Evolutionary conservation across 2,329 filamentous ascomycete species (phyloP).

Genomic region (Curvularia eragrostidis): DNA sequence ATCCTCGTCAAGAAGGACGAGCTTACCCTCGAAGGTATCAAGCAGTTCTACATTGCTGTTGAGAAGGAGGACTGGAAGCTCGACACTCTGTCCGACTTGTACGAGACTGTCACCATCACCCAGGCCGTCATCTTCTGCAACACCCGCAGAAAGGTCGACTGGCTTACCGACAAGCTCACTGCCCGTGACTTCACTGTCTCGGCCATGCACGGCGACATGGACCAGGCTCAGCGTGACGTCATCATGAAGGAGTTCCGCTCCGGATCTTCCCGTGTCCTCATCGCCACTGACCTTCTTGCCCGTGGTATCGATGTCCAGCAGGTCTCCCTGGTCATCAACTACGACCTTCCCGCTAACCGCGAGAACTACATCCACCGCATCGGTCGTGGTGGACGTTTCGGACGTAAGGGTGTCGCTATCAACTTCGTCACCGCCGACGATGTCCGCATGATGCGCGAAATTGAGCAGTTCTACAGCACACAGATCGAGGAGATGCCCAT

Average conservation of each 20-base stretch:
- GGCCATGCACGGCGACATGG: slow-evolving; percentile 99
- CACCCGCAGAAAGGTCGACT: slow-evolving; percentile 99
- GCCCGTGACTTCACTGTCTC: slow-evolving; percentile 99
- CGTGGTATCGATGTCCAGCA: slow-evolving; percentile 99
- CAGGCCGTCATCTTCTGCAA: slow-evolving; percentile 99
- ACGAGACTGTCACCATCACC: slow-evolving; percentile 99
- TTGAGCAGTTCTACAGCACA: slow-evolving; percentile 99
- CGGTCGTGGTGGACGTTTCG: slow-evolving; percentile 99
- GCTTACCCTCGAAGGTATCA: slow-evolving; percentile 99
- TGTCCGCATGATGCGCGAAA: slow-evolving; percentile 99
- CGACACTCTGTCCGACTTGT: slow-evolving; percentile 96
- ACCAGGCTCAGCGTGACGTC: slow-evolving; percentile 94
- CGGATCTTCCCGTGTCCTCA: slow-evolving; percentile 96
- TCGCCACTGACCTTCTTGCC: slow-evolving; percentile 95
- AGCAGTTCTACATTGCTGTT: slow-evolving; percentile 99
- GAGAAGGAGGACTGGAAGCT: slow-evolving; percentile 99
- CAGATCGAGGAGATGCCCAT: slow-evolving; percentile 99
- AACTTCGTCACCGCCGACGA: slow-evolving; percentile 99
- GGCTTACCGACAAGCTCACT: slow-evolving; percentile 99
- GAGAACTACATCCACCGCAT: slow-evolving; percentile 99
- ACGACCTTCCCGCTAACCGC: slow-evolving; percentile 97
- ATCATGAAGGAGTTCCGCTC: slow-evolving; percentile 99
- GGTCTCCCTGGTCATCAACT: slow-evolving; percentile 99
- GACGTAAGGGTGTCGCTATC: slow-evolving; percentile 99
- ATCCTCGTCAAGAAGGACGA: slow-evolving; percentile 99